These are phyloP conservation scores for Plasmodium malariae DNA, from an alignment of 169 alveolate species.

Conservation along the genomic window DNA sequence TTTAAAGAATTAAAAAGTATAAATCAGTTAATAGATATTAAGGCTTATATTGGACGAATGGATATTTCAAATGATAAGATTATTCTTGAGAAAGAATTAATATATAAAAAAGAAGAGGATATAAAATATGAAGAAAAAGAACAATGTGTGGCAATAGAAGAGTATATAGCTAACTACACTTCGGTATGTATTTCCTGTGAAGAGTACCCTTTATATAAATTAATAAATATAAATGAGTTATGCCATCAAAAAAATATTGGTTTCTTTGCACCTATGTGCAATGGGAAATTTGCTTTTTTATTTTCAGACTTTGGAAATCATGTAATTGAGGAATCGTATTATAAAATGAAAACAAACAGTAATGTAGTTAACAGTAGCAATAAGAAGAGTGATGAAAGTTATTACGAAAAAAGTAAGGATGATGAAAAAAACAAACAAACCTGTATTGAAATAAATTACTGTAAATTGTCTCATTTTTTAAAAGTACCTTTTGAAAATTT, in stretches of 20 bases:
- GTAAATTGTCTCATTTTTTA: slow-evolving; percentile 76
- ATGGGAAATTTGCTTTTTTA: slow-evolving; percentile 80
- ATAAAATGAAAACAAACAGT: slow-evolving; percentile 20
- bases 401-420: not conserved
- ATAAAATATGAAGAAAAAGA: not conserved
- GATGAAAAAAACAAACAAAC: slow-evolving; percentile 43
- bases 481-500: slow-evolving; percentile 66
- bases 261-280: slow-evolving; percentile 78
- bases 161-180: slow-evolving; percentile 43
- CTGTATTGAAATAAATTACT: slow-evolving; percentile 76
- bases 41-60: slow-evolving; percentile 67
- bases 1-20: slow-evolving; percentile 74
- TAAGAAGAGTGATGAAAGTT: not conserved
- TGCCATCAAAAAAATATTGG: slow-evolving; percentile 80
- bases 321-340: slow-evolving; percentile 78
- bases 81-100: slow-evolving; percentile 40
- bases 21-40: slow-evolving; percentile 62
- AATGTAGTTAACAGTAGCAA: not conserved
- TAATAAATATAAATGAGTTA: slow-evolving; percentile 74
- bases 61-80: slow-evolving; percentile 29
- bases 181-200: slow-evolving; percentile 78
- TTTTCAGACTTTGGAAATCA: slow-evolving; percentile 82
- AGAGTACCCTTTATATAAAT: slow-evolving; percentile 78
- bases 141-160: not conserved
- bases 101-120: slow-evolving; percentile 12